Base-by-base conservation (phyloP, 2,329 filamentous ascomycete species). In the Ilyonectria sp. region DNA sequence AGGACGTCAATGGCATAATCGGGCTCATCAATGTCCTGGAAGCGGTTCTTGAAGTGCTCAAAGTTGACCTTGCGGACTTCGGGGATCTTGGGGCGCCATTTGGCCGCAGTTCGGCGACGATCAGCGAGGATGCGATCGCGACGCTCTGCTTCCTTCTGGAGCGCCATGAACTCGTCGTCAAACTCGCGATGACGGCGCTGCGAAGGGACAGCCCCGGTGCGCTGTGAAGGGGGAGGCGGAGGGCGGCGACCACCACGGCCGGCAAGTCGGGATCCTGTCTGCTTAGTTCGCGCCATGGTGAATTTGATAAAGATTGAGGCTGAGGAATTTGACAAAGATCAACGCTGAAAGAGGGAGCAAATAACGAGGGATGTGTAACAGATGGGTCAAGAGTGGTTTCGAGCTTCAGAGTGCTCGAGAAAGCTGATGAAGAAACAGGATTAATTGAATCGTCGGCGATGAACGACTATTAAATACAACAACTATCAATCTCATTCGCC, bases 21-120 rank as follows among this genome's bases (percentile, higher is more conserved):
- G 26, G 74, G 78, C 65, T 82, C 75, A 1, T 80, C 75, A 13
- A 79, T 52, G 11, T 74, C 75, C 13, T 80, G 73, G 67, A 80
- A 82, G 59, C 80, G 76, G 67, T 84, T 84, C 72, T 84, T 84
- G 75, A 83, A 84, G 70, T 80, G 78, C 68, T 83, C 81, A 61
- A 83, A 84, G 72, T 82, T 81, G 60, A 82, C 78, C 66, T 78
- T 81, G 55, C 81, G 77, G n/a, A 82, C 79, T 29, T 79, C 76
- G 1, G 80, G 80, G 21, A 85, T 79, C 79, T 82, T 82, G 63
- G 79, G 72, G 1, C 79, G 79, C 81, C 80, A 82, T 66, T 82
- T 82, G 57, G 80, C 74, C 13, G 76, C 79, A 11, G 69, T 74
- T 37, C 81, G 79, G 26, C 78, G 79, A 10, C 73, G 77, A 47